Conservation (phyloP, 257 asterid genomes). For the Marsdenia floribunda region DNA sequence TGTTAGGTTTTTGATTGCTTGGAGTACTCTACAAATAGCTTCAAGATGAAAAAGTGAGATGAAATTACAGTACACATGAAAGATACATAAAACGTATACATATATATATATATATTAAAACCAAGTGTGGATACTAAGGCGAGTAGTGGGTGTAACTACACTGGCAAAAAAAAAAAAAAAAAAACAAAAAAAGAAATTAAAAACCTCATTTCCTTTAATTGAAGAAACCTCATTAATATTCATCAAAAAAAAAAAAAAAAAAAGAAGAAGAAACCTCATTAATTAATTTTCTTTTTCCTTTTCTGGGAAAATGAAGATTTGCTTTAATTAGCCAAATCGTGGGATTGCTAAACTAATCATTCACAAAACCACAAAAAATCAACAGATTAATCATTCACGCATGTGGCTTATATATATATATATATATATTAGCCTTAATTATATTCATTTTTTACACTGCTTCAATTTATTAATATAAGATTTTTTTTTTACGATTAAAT, state of each 20-base stretch:
- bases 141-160: constrained; percentile 36
- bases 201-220: neutral
- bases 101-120: neutral
- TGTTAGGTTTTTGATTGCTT: constrained; percentile 11
- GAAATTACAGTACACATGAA: neutral
- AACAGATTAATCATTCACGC: neutral
- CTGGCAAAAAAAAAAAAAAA: too few species aligned
- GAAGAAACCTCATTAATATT: too few species aligned
- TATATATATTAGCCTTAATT: too few species aligned
- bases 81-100: neutral
- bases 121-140: constrained; percentile 16
- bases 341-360: neutral
- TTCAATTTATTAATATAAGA: too few species aligned
- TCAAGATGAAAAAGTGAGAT: constrained; percentile 6
- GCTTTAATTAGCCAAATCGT: neutral
- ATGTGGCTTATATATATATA: neutral
- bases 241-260: too few species aligned
- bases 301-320: neutral
- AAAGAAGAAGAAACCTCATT: too few species aligned
- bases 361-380: neutral
- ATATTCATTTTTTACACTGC: neutral
- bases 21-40: constrained; percentile 5
- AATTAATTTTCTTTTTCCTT: too few species aligned
- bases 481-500: too few species aligned
- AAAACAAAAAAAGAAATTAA: neutral